phyloP scores from a whole-genome alignment of 2,329 filamentous ascomycete species.

The Xylaria sp. region DNA sequence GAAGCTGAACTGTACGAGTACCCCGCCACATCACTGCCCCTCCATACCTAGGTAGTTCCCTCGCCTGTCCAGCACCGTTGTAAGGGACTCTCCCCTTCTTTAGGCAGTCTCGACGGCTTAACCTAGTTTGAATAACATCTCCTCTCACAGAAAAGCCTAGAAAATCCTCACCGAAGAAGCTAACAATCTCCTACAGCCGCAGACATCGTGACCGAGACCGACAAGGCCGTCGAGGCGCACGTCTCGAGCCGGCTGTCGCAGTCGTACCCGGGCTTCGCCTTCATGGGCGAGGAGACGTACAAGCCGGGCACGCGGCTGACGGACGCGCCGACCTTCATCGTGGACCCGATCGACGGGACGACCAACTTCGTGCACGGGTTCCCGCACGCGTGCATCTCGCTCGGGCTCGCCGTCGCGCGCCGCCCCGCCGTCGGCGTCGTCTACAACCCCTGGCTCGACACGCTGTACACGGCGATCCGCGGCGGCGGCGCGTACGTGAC shows the following conservation, averaged over 20 bases:
- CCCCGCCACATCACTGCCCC: constrained; percentile 26
- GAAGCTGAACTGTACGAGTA: constrained; percentile 64
- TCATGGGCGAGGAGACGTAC: constrained; percentile 80
- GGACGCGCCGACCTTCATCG: constrained; percentile 72
- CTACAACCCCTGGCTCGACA: constrained; percentile 76
- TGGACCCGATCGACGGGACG: constrained; percentile 81
- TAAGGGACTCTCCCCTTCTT: too few species aligned
- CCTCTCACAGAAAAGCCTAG: background rate
- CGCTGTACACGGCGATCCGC: constrained; percentile 69
- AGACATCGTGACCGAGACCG: constrained; percentile 70
- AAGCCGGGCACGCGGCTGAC: constrained; percentile 66
- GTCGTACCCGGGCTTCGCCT: constrained; percentile 60
- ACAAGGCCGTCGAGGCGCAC: constrained; percentile 67
- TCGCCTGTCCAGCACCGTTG: too few species aligned
- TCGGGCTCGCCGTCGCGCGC: constrained; percentile 68
- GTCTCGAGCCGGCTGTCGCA: constrained; percentile 55
- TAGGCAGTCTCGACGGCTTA: too few species aligned
- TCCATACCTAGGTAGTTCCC: constrained; percentile 12
- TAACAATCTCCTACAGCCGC: constrained; percentile 49
- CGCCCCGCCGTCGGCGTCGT: constrained; percentile 71
- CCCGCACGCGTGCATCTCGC: constrained; percentile 74
- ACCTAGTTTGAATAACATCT: background rate
- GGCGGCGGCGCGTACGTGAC: constrained; percentile 68
- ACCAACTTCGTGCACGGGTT: constrained; percentile 82
- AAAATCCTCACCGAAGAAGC: constrained; percentile 1